Base-by-base conservation (phyloP, 139 green algal genomes). In the Chlorella sp. region DNA sequence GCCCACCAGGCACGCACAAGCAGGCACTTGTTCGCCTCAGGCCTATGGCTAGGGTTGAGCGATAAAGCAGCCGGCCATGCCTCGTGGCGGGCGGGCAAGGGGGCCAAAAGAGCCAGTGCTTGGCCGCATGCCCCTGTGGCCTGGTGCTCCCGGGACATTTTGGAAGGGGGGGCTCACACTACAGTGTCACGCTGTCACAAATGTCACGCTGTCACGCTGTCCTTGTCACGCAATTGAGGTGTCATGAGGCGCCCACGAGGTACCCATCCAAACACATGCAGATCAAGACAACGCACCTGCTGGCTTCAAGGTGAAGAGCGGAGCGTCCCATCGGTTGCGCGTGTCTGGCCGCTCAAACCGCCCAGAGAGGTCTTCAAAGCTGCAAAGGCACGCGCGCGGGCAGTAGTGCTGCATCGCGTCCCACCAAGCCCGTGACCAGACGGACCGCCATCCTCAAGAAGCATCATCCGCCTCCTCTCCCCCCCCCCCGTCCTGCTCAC, bases 301-400 rank as follows among this genome's bases (percentile, higher is more conserved):
- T 4, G 71, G 71, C 14, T 49, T 50, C 6, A 94, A 23, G 0
- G 85, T 93, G 76, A 91, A 93, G 1, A 97, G 81, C 0, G 93
- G 93, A 0, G 87, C 35, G 62, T 97, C 93, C 93, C 93, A 97
- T n/a, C 93, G 88, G 71, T 97, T 97, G 30, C 81, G 73, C 0
- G 83, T 61, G 69, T 97, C 89, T 1, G 94, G 94, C 4, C 74
- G 83, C 83, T 98, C 94, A 72, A 96, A 98, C 3, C 93, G 82
- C 3, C 83, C 34, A 0, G 77, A 75, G 2, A 98, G 81, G 80
- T 97, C 93, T 0, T 95, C 83, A 62, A 97, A 93, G 4, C 83
- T 88, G 78, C 6, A 27, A 6, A 42, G 27, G 29, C 10, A 49
- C 30, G 4, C 59, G 23, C 24, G 24, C 6, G 59, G 4, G 23